Conservation (phyloP, 2,329 filamentous ascomycete genomes). For the Nemania bipapillata region DNA sequence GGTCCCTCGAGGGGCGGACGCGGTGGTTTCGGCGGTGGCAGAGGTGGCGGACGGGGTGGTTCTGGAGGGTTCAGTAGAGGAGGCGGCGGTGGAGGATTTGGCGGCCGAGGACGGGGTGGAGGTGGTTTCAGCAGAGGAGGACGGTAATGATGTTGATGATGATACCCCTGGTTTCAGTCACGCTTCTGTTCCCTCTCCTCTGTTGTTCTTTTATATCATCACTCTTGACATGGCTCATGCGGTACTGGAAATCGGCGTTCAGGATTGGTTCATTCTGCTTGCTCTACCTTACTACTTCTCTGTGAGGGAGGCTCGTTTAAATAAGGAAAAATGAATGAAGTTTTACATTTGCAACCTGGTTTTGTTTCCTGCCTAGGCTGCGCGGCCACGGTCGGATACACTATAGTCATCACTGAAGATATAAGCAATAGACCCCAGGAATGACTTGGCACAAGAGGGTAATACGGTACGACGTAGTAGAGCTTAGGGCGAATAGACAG, state of each 20-base stretch:
- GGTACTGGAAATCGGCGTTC: conserved; percentile 46
- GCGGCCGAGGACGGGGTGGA: conserved; percentile 38
- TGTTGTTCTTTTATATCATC: conserved; percentile 19
- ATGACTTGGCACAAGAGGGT: not conserved
- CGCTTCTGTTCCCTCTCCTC: conserved; percentile 17
- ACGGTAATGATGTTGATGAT: conserved; percentile 26
- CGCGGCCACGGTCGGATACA: not conserved
- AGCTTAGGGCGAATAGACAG: not conserved
- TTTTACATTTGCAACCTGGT: not conserved
- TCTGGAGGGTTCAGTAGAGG: conserved; percentile 43
- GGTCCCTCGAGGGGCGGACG: conserved; percentile 48
- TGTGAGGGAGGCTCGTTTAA: conserved; percentile 13
- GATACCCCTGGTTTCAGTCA: conserved; percentile 30
- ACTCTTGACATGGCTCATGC: conserved; percentile 39
- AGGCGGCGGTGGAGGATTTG: conserved; percentile 42
- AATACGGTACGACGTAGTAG: not conserved
- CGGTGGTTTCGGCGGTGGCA: conserved; percentile 35
- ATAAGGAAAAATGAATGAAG: conserved; percentile 13
- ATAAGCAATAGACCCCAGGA: not conserved
- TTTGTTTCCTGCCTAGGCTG: not conserved
- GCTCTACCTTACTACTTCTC: conserved; percentile 1
- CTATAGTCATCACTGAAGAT: not conserved
- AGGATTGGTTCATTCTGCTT: conserved; percentile 35
- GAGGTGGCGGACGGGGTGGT: conserved; percentile 18
- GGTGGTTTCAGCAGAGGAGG: conserved; percentile 45